A percentile compares a stretch with the other conserved stretches of the same genome.
These are phyloP conservation scores for Articulospora tetracladia DNA, from an alignment of 495 filamentous ascomycete species.

Conservation along the genomic window DNA sequence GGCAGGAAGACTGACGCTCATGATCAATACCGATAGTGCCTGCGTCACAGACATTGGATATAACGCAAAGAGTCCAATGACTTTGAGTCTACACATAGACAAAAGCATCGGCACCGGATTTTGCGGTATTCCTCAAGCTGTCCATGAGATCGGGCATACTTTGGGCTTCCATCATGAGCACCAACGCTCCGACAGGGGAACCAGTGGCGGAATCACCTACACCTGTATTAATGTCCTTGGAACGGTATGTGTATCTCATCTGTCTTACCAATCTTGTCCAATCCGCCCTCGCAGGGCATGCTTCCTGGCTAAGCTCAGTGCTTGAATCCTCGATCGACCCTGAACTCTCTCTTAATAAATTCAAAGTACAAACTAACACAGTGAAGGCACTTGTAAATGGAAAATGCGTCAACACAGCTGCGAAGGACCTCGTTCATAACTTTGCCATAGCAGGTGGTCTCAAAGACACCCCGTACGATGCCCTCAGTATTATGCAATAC, in stretches of 20 bases:
- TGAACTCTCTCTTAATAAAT: too few relatives aligned
- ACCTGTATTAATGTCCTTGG: background rate
- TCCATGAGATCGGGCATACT: background rate
- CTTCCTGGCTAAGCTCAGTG: too few relatives aligned
- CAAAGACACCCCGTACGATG: background rate
- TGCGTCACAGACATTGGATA: background rate
- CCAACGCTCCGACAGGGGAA: background rate
- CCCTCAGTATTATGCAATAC: background rate
- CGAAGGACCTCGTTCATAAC: background rate
- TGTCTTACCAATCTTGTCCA: too few relatives aligned
- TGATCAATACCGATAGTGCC: background rate
- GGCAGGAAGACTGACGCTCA: background rate
- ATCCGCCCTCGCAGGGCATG: too few relatives aligned
- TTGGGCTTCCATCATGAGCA: background rate
- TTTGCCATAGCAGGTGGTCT: background rate
- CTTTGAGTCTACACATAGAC: background rate
- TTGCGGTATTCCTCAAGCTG: background rate
- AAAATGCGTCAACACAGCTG: background rate
- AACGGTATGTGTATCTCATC: background rate
- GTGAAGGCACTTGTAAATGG: background rate
- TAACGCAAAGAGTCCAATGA: background rate
- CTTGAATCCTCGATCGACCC: too few relatives aligned
- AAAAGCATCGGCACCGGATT: background rate
- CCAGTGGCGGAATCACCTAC: background rate
- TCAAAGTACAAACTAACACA: too few relatives aligned